These are phyloP conservation scores for Cupressus sempervirens DNA, from an alignment of 75 land plant species.

Conservation along the genomic window DNA sequence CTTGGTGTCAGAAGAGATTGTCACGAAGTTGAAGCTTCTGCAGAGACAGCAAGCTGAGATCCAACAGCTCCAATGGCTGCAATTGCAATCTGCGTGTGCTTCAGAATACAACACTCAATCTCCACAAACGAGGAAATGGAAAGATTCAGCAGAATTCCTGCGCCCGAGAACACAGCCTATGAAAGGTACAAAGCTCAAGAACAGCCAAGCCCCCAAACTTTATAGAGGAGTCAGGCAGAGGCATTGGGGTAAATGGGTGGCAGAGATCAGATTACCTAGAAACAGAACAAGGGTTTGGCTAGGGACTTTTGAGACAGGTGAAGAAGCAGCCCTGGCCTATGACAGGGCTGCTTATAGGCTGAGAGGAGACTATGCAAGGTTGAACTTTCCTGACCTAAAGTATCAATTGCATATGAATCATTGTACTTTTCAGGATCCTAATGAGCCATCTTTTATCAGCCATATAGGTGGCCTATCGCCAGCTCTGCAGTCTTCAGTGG, in stretches of 20 bases:
- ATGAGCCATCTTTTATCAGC: background rate
- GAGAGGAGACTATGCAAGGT: conserved; percentile 46
- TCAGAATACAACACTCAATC: background rate
- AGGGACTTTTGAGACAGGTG: conserved; percentile 73
- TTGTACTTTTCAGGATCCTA: background rate
- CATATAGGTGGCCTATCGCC: background rate
- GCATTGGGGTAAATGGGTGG: conserved; percentile 91
- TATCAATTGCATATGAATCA: conserved; percentile 9
- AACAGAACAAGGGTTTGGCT: conserved; percentile 72
- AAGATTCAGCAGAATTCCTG: background rate
- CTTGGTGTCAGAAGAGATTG: too few species aligned
- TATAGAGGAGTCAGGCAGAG: conserved; percentile 76
- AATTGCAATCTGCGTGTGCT: background rate
- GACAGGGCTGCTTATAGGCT: conserved; percentile 61
- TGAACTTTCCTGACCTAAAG: conserved; percentile 39
- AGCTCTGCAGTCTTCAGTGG: conserved; percentile 5
- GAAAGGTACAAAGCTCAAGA: background rate
- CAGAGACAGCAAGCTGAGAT: conserved; percentile 47
- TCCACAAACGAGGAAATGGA: background rate
- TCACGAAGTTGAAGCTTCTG: too few species aligned
- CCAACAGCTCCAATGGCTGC: conserved; percentile 9
- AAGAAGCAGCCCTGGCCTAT: conserved; percentile 66
- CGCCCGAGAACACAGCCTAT: conserved; percentile 13
- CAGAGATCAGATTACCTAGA: conserved; percentile 68
- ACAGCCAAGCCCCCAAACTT: conserved; percentile 27